Conservation (phyloP, 2,329 filamentous ascomycete species). For the Fusarium marasasianum region DNA sequence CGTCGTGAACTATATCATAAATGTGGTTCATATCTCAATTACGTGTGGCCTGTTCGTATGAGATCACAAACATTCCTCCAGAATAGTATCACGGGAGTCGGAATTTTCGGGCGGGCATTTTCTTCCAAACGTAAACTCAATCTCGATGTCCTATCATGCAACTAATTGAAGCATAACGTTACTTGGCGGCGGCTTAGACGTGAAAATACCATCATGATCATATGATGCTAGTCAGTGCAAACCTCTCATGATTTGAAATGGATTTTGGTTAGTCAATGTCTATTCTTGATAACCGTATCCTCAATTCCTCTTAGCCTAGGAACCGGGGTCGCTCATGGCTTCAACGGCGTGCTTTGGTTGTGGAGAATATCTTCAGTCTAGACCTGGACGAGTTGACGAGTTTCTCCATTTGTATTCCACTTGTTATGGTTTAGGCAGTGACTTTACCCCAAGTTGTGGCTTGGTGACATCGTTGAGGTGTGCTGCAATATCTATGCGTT, state of each 20-base stretch:
- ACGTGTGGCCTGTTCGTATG: background rate
- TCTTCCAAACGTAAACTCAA: background rate
- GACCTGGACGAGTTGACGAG: background rate
- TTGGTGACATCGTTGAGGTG: slow-evolving; percentile 6
- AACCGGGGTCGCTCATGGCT: background rate
- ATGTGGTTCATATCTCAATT: slow-evolving; percentile 16
- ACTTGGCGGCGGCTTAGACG: background rate
- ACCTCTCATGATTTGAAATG: slow-evolving; percentile 8
- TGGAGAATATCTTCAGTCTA: slow-evolving; percentile 2
- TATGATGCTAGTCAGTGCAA: background rate
- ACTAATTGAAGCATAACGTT: slow-evolving; percentile 18
- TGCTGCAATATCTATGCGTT: background rate
- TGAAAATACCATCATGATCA: slow-evolving; percentile 1
- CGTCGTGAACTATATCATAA: slow-evolving; percentile 31
- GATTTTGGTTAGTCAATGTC: slow-evolving; percentile 3
- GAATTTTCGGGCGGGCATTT: background rate
- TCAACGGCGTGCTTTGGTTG: slow-evolving; percentile 16
- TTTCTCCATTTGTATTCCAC: slow-evolving; percentile 18
- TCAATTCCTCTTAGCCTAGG: slow-evolving; percentile 1
- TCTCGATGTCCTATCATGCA: background rate
- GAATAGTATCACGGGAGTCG: background rate
- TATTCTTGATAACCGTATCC: slow-evolving; percentile 10
- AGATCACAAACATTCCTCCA: background rate
- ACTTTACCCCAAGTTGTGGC: slow-evolving; percentile 15
- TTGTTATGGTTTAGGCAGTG: slow-evolving; percentile 16